Percentiles rank a stretch among this genome's conserved stretches.
Conservation (phyloP, 805 yeast genomes). For the Starmerella scarabaei region DNA sequence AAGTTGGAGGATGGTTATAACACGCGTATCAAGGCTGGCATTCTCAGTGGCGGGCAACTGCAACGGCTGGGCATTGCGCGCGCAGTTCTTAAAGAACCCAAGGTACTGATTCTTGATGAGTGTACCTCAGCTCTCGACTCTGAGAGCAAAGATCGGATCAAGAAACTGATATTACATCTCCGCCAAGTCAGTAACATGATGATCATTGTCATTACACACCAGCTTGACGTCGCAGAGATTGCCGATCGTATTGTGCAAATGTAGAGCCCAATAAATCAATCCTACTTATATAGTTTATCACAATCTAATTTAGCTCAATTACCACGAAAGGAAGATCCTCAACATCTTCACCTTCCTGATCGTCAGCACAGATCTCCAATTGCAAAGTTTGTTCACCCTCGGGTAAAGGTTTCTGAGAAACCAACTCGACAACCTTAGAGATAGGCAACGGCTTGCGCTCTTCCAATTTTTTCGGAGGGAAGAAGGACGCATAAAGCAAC, state of each 20-base stretch:
- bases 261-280: neutral
- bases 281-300: too few relatives aligned
- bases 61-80: constrained; percentile 79
- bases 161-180: constrained; percentile 34
- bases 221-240: constrained; percentile 46
- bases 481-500: constrained; percentile 80
- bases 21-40: constrained; percentile 39
- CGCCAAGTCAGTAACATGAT: constrained; percentile 30
- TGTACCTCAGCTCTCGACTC: constrained; percentile 80
- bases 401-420: constrained; percentile 72
- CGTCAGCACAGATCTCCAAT: constrained; percentile 87
- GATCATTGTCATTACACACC: constrained; percentile 62
- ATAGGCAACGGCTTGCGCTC: constrained; percentile 59
- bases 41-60: constrained; percentile 81
- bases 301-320: constrained; percentile 26
- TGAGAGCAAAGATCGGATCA: constrained; percentile 40
- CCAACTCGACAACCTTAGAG: constrained; percentile 66
- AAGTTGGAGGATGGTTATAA: constrained; percentile 44
- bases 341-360: constrained; percentile 83
- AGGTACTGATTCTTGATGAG: constrained; percentile 63
- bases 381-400: constrained; percentile 62
- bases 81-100: constrained; percentile 57
- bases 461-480: constrained; percentile 78
- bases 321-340: constrained; percentile 62
- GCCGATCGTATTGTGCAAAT: constrained; percentile 37